A percentile compares a stretch with the other conserved stretches of the same genome.
These are phyloP conservation scores for Ophiorrhiza pumila DNA, from an alignment of 257 asterid species.

Conservation along the genomic window DNA sequence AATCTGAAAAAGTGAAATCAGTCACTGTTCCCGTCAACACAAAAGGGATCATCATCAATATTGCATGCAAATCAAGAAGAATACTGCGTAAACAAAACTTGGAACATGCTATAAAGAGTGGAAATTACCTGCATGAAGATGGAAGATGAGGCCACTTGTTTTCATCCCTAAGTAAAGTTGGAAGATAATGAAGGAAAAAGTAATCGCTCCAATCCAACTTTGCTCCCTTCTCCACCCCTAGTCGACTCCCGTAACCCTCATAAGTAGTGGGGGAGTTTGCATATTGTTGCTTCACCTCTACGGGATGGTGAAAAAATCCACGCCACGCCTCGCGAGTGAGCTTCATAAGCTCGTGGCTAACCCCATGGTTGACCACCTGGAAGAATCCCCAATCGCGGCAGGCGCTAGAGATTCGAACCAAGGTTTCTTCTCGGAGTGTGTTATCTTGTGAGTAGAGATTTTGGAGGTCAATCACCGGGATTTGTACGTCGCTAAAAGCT, in stretches of 20 bases:
- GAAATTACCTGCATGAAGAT: slow-evolving; percentile 57
- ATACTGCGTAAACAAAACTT: too few relatives aligned
- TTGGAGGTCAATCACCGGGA: slow-evolving; percentile 52
- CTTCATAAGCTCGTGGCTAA: slow-evolving; percentile 52
- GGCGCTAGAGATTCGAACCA: slow-evolving; percentile 39
- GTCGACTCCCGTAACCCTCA: slow-evolving; percentile 90
- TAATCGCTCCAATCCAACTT: slow-evolving; percentile 92
- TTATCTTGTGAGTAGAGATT: slow-evolving; percentile 44
- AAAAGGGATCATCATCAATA: too few relatives aligned
- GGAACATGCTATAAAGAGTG: too few relatives aligned
- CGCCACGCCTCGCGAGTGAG: slow-evolving; percentile 59
- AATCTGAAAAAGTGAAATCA: background rate
- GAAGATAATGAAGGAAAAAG: slow-evolving; percentile 67
- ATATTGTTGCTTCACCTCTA: slow-evolving; percentile 59
- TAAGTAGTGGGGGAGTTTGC: slow-evolving; percentile 73
- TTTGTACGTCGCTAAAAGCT: slow-evolving; percentile 8
- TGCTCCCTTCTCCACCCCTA: slow-evolving; percentile 66
- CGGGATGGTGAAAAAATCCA: slow-evolving; percentile 62
- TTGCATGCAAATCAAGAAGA: background rate
- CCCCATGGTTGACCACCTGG: slow-evolving; percentile 89
- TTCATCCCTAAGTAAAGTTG: slow-evolving; percentile 41
- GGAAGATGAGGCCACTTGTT: slow-evolving; percentile 78
- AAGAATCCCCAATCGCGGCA: slow-evolving; percentile 94
- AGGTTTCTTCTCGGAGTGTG: slow-evolving; percentile 25
- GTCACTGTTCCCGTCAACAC: background rate